Evolutionary conservation across 495 filamentous ascomycete species (phyloP).

Genomic region (Trichoderma virens): DNA sequence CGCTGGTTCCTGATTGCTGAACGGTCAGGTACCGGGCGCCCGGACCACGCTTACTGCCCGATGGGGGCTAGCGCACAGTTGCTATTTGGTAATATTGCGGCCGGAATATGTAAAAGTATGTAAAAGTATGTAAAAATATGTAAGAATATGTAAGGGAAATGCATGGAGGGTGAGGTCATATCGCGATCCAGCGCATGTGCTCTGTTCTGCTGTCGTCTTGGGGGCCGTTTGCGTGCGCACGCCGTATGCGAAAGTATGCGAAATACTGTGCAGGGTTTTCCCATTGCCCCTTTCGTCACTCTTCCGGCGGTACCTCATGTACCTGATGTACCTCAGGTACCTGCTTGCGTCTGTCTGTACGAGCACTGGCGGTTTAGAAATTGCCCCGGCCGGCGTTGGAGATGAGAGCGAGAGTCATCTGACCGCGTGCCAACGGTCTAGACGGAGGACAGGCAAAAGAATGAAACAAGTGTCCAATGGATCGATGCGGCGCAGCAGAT

Average conservation of each 20-base stretch:
- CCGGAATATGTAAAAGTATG: too few species aligned
- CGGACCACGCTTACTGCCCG: conserved; percentile 4
- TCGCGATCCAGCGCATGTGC: neutral
- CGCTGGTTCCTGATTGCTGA: conserved; percentile 11
- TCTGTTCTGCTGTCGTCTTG: neutral
- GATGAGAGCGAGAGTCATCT: neutral
- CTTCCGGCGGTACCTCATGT: neutral
- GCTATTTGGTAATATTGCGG: conserved; percentile 10
- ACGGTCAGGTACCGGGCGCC: conserved; percentile 9
- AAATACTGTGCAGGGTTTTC: neutral
- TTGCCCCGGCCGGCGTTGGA: neutral
- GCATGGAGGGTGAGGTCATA: neutral
- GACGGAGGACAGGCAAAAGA: neutral
- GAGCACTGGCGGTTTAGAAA: too few species aligned
- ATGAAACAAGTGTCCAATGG: neutral
- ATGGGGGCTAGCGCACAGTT: conserved; percentile 10
- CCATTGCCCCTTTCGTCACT: conserved; percentile 1
- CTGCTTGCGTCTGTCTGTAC: neutral
- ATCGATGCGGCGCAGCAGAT: neutral
- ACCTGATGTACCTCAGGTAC: neutral
- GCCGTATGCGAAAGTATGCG: neutral
- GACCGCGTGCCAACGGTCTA: conserved; percentile 3
- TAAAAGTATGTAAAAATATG: too few species aligned
- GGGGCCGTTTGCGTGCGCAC: neutral
- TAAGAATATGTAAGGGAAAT: neutral